Evolutionary conservation across 306 rosid genomes (phyloP).

Genomic region (Quercus dentata): DNA sequence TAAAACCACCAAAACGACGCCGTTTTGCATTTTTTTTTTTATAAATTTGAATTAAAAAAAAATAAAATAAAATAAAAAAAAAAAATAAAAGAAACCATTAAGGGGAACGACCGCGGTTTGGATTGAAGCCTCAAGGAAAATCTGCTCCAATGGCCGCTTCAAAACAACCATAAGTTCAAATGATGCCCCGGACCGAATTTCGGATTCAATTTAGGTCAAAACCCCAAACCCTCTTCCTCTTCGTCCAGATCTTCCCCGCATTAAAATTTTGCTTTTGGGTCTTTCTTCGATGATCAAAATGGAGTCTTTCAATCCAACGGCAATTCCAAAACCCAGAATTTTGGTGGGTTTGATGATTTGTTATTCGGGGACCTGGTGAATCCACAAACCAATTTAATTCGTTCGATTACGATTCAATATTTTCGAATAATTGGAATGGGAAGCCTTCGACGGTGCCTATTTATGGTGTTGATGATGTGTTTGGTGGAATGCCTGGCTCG

Average conservation of each 20-base stretch:
- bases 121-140: slow-evolving; percentile 86
- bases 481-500: slow-evolving; percentile 57
- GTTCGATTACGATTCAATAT: slow-evolving; percentile 54
- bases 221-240: slow-evolving; percentile 34
- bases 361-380: slow-evolving; percentile 38
- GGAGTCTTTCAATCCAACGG: slow-evolving; percentile 7
- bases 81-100: no score
- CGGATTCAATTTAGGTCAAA: slow-evolving; percentile 26
- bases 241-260: slow-evolving; percentile 37
- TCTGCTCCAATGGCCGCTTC: slow-evolving; percentile 83
- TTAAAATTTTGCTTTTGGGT: slow-evolving; percentile 28
- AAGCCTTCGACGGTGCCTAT: slow-evolving; percentile 15
- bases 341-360: slow-evolving; percentile 37
- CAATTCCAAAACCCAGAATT: slow-evolving; percentile 21
- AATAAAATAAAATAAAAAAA: no score
- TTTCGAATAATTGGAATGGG: slow-evolving; percentile 41
- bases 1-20: no score
- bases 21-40: no score
- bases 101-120: slow-evolving; percentile 25
- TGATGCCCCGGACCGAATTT: slow-evolving; percentile 23
- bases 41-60: no score
- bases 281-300: slow-evolving; percentile 22
- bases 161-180: slow-evolving; percentile 25
- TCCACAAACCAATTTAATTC: slow-evolving; percentile 26
- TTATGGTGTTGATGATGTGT: slow-evolving; percentile 54